Base-by-base conservation (phyloP, 2,329 filamentous ascomycete genomes). In the Nemania sp. region DNA sequence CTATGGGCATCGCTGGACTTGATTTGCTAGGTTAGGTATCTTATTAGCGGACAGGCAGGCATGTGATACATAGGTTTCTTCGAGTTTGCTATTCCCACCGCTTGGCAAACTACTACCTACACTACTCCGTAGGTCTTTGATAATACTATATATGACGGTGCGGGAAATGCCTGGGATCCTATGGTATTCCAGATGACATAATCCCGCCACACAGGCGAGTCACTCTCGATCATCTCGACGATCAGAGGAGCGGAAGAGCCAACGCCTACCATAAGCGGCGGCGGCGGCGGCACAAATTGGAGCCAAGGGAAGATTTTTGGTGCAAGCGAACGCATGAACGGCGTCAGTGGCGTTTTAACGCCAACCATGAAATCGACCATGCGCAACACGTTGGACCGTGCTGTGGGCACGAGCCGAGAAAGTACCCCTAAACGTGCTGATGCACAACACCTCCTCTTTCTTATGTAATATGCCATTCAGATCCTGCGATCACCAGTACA, bases 141-240 rank as follows among this genome's bases (percentile, higher is more conserved):
- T n/a, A n/a, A n/a, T n/a, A n/a, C n/a, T n/a, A n/a, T n/a, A n/a
- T n/a, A n/a, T n/a, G n/a, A n/a, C n/a, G n/a, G n/a, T n/a, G n/a
- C n/a, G n/a, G n/a, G n/a, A n/a, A n/a, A n/a, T n/a, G n/a, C n/a
- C 28, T 9, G 9, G 9, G 28, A 31, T 31, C 9, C 28, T 31
- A 5, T 31, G 28, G 9, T 37, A 30, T 43, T 4, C 30, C 31
- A n/a, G 20, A 44, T 56, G 47, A 56, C 43, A 56, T 56, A 56
- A 56, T 44, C 42, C 44, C 43, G 43, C 48, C 48, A 52, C 53
- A 43, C 22, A 20, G n/a, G 31, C 17, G 12, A 22, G 33, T 31
- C 14, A n/a, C 34, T 33, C 45, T 40, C 15, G n/a, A n/a, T n/a
- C 28, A 31, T 14, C 9, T 31, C 28, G 8, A 31, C 41, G 34